Base-by-base conservation (phyloP, 495 filamentous ascomycete genomes). In the Aspergillus leporis region DNA sequence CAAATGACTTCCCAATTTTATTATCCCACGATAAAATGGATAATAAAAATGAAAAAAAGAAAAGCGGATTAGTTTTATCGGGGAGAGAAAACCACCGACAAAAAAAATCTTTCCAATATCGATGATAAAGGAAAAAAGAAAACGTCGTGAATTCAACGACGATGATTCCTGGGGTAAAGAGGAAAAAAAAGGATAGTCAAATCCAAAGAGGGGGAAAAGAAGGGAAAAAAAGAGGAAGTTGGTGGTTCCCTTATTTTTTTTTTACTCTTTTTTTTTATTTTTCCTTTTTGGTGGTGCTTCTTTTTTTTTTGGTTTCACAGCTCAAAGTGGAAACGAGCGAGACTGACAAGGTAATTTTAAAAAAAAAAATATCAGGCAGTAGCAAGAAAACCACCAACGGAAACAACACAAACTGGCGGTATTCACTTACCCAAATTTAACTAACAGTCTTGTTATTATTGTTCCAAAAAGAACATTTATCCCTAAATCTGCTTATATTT, bases 31-130 rank as follows among this genome's bases (percentile, higher is more conserved):
- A 45, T 28, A 56, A 49, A 48, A 48, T 45, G 41, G 41, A 55
- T 55, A 60, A 63, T 53, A 61, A 72, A 72, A 60, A 58, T 45
- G 53, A 71, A 67, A 66, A 60, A 30, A 67, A 66, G 59, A 30
- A 49, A 68, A 65, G 43, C 72, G 51, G 66, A 30, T 23, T 19
- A 50, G 14, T 18, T 18, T 18, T 18, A 21, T 7, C 7, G 14
- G 41, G 41, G 41, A 45, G 8, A 57, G 53, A 62, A 63, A 60
- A 66, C 63, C 63, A 62, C 63, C 49, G 52, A 46, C 55, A 58
- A 34, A 53, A 51, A 41, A 50, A 41, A 36, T 2, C 2, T 12
- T 36, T 14, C 51, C 22, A 28, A 28, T 60, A 62, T 62, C 56
- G 56, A 63, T 60, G 50, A 61, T 61, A 56, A 46, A 48, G 56